Evolutionary conservation across 768 basidiomycete genomes (phyloP), one percentile per base, ranked within the genome.

Genomic region (Wakefieldia striispora): DNA sequence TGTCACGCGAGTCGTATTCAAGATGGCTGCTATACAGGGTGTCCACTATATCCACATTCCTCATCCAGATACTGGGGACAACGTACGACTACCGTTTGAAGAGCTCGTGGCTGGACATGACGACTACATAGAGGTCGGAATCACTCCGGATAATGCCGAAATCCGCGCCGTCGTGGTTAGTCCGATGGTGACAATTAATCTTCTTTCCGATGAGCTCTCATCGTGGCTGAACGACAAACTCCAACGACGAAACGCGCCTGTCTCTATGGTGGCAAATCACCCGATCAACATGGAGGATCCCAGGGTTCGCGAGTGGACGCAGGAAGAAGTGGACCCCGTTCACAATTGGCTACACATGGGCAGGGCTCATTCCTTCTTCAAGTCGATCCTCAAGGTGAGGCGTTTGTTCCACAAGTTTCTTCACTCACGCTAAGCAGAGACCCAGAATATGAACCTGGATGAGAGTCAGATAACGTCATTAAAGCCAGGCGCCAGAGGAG

Each of bases 281-380:
- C 44, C 57, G 12, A 40, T 64, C 40, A 47, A 70, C 23, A 65
- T 71, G 51, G 69, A 68, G 40, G 70, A 67, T 40, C 64, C 54
- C 1, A 65, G 76, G 42, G 68, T 78, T 17, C 70, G 76, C 10
- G 72, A 73, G 45, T 72, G 66, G 63, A 72, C 69, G 12, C 24
- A 12, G 12, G 69, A 73, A 27, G 78, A 79, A 47, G 54, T 64
- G 42, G 46, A 51, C 0, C 46, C 61, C 14, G 64, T 75, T 41
- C 57, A 63, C 20, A 57, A 54, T 13, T 81, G 74, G 68, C 60
- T 80, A 49, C 49, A 60, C 1, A 56, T 73, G 43, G 66, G 70
- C n/a, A 53, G 60, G 10, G 57, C 56, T 23, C 44, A 66, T 7
- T 53, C 64, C 6, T 49, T 56, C 40, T 43, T 70, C 17, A 68